Percentiles rank a stretch among this genome's conserved stretches.
Conservation (phyloP, 1,284 basidiomycete genomes). For the Clitocybe nebularis region DNA sequence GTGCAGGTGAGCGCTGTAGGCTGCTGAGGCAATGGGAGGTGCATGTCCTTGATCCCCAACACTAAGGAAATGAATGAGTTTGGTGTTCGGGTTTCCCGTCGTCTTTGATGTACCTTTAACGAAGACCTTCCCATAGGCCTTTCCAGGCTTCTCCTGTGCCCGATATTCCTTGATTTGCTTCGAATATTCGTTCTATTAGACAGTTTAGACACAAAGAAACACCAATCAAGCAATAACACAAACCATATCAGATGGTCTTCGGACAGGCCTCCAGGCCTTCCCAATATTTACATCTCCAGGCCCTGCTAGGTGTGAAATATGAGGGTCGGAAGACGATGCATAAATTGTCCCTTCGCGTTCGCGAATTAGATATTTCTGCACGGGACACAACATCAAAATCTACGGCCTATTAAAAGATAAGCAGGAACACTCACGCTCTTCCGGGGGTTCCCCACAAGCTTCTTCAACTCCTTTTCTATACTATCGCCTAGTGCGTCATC, state of each 20-base stretch:
- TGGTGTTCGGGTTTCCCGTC: neutral
- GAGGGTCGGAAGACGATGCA: constrained; percentile 69
- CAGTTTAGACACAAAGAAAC: neutral
- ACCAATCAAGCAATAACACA: constrained; percentile 19
- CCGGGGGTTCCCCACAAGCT: constrained; percentile 45
- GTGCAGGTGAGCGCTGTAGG: constrained; percentile 82
- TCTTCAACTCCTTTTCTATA: constrained; percentile 66
- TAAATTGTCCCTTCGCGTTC: constrained; percentile 76
- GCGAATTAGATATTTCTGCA: constrained; percentile 58
- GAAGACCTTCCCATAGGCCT: constrained; percentile 89
- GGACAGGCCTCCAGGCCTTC: constrained; percentile 85
- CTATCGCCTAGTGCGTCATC: constrained; percentile 59
- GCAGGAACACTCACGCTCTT: constrained; percentile 42
- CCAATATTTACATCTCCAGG: constrained; percentile 81
- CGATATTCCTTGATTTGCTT: constrained; percentile 83
- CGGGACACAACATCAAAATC: constrained; percentile 9
- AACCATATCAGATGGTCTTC: constrained; percentile 92
- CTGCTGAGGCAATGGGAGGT: constrained; percentile 71
- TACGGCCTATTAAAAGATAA: constrained; percentile 4
- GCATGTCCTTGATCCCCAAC: constrained; percentile 69
- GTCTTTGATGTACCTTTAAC: constrained; percentile 65
- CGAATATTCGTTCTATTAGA: constrained; percentile 81
- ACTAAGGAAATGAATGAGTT: constrained; percentile 44
- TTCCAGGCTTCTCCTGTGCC: constrained; percentile 71
- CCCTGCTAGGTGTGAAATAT: constrained; percentile 60